Evolutionary conservation across 495 filamentous ascomycete species (phyloP), one percentile per base, ranked within the genome.

Genomic region (Collariella sp.): DNA sequence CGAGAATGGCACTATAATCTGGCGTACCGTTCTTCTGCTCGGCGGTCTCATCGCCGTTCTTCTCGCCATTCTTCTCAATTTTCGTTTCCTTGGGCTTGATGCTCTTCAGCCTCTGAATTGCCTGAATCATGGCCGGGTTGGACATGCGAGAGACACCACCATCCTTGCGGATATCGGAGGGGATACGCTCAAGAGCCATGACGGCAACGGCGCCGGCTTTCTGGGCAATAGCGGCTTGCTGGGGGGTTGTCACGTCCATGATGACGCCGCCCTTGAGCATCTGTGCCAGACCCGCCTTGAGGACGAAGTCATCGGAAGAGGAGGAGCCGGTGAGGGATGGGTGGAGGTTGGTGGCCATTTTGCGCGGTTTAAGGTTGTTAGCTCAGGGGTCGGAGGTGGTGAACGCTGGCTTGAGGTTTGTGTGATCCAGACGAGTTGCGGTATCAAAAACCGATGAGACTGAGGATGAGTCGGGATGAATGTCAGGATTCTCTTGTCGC

Each of bases 211-310:
- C 93, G 62, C 93, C 93, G 57, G 93, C 91, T 68, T 96, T 91
- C 71, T 98, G 94, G 66, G 93, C 94, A 63, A 98, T 96, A 73
- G 86, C 87, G 43, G 93, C 91, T 81, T 98, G 90, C 59, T 87
- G 84, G 16, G 90, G 87, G 67, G 91, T 90, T 36, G 96, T 90
- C 50, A 97, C 93, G 69, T 98, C 93, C 93, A 98, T 98, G 69
- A 98, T 98, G 35, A 98, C 93, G 58, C 93, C 93, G 67, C 93
- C 93, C 76, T 97, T 95, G 66, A 98, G 72, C 93, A 98, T 98
- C 67, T 91, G 84, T 19, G 93, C 93, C 51, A 98, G 76, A 29
- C 93, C 93, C 41, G 87, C 86, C 81, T 98, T 98, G 80, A 95
- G 80, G 52, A 80, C 78, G 70, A 89, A 87, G 71, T 63, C 59